Evolutionary conservation across 2,329 filamentous ascomycete genomes (phyloP).

Genomic region (Colletotrichum trifolii): DNA sequence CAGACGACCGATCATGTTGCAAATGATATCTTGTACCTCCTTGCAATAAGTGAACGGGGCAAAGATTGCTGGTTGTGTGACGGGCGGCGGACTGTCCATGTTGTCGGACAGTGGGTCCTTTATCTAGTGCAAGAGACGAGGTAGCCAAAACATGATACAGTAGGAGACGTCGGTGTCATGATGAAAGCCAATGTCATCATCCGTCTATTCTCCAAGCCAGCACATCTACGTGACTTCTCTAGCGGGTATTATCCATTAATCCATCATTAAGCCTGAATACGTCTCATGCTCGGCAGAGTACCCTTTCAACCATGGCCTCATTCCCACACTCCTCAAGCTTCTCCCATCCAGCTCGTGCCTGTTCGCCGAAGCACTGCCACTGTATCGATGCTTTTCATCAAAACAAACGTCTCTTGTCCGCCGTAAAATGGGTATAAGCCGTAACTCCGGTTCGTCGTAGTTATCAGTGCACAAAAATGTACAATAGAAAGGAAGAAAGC

Average conservation of each 20-base stretch:
- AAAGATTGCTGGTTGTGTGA: no score
- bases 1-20: no score
- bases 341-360: background rate
- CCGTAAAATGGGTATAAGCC: conserved; percentile 30
- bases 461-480: conserved; percentile 21
- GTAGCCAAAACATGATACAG: no score
- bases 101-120: no score
- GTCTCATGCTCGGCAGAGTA: no score
- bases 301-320: no score
- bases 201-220: conserved; percentile 3
- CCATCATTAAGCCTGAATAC: conserved; percentile 7
- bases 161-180: no score
- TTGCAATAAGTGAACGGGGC: no score
- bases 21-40: no score
- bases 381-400: conserved; percentile 21
- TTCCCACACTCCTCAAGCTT: background rate
- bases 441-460: conserved; percentile 23
- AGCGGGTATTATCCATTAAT: conserved; percentile 16
- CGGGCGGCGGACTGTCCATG: no score
- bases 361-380: conserved; percentile 14
- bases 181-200: background rate
- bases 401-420: conserved; percentile 15
- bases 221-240: background rate
- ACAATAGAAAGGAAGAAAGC: conserved; percentile 25
- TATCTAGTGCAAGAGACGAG: no score